phyloP scores from a whole-genome alignment of 768 basidiomycete genomes.

The Candolleomyces aberdarensis region DNA sequence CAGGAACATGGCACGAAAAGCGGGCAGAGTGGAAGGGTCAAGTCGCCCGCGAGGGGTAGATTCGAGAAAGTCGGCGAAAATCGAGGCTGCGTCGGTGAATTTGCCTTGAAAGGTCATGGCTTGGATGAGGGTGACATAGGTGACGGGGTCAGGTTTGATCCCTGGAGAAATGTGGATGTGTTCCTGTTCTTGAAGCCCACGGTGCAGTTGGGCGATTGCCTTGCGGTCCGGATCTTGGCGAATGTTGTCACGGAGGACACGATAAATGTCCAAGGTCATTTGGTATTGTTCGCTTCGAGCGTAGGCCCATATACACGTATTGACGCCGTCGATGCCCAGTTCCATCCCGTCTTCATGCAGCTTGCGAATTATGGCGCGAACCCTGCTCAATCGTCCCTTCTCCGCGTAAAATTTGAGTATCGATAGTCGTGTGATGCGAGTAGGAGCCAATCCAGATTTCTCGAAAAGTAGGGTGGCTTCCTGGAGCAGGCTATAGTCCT shows the following conservation, averaged over 20 bases:
- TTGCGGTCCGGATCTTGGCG: conserved; percentile 34
- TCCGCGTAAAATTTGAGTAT: conserved; percentile 54
- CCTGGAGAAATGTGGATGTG: conserved; percentile 39
- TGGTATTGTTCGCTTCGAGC: conserved; percentile 50
- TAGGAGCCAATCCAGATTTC: conserved; percentile 52
- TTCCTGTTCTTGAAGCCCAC: conserved; percentile 41
- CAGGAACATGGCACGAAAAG: conserved; percentile 72
- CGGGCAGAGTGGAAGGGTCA: conserved; percentile 35
- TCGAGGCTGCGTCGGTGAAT: conserved; percentile 56
- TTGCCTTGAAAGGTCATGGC: conserved; percentile 69
- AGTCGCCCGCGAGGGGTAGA: conserved; percentile 31
- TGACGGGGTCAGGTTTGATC: conserved; percentile 58
- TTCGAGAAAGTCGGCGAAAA: conserved; percentile 30
- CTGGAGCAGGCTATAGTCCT: conserved; percentile 37
- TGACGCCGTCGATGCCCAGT: conserved; percentile 64
- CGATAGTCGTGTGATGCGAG: conserved; percentile 59
- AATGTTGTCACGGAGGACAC: conserved; percentile 54
- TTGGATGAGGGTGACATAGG: conserved; percentile 70
- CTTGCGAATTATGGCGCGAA: conserved; percentile 52
- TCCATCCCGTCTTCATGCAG: conserved; percentile 50
- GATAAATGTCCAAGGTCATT: conserved; percentile 60
- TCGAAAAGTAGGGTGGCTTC: conserved; percentile 54
- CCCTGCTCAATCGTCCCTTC: conserved; percentile 44
- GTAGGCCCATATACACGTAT: conserved; percentile 71
- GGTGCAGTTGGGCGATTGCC: conserved; percentile 30